Conservation (phyloP, 78 protist genomes). For the Cavenderia fasciculata region DNA sequence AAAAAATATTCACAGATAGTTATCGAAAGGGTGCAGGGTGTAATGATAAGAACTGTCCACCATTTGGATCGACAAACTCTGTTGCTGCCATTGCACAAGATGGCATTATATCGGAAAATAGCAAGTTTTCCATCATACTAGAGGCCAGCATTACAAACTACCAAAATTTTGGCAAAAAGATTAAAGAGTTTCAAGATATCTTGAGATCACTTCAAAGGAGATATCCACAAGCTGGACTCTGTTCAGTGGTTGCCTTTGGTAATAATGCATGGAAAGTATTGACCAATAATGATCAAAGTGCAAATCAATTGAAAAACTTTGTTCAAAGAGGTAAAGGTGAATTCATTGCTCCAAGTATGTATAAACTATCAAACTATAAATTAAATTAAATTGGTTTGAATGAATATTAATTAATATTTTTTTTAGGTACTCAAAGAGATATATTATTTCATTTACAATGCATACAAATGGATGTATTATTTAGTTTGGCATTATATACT, state of each 20-base stretch:
- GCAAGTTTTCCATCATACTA: slow-evolving; percentile 29
- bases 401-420: too few species aligned
- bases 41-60: too few species aligned
- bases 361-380: too few species aligned
- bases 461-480: slow-evolving; percentile 2
- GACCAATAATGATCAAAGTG: not conserved
- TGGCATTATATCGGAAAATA: slow-evolving; percentile 36
- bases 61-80: too few species aligned
- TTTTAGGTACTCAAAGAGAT: slow-evolving; percentile 30
- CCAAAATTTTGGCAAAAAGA: not conserved
- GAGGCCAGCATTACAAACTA: not conserved
- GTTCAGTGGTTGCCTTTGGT: slow-evolving; percentile 11
- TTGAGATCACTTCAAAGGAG: not conserved
- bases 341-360: too few species aligned
- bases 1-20: too few species aligned
- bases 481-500: not conserved
- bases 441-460: slow-evolving; percentile 20
- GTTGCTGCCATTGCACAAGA: too few species aligned
- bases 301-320: slow-evolving; percentile 3
- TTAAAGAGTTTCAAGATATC: too few species aligned
- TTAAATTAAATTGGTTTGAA: too few species aligned
- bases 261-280: not conserved
- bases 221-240: slow-evolving; percentile 12
- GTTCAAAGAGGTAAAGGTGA: not conserved
- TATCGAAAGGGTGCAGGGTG: too few species aligned